Base-by-base conservation (phyloP, 75 land plant species). In the Sequoiadendron giganteum region DNA sequence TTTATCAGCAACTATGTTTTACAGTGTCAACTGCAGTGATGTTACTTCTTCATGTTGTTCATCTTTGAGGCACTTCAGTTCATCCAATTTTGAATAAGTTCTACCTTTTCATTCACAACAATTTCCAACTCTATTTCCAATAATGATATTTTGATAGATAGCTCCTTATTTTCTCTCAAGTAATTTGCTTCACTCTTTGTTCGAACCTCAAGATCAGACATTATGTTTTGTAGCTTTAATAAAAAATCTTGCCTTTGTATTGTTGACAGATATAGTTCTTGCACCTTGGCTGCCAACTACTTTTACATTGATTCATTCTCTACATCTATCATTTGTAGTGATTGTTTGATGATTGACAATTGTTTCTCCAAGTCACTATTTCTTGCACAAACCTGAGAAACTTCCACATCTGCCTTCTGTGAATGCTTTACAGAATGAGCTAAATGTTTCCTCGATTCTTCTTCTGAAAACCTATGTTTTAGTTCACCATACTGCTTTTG, bases 241-340 rank as follows among this genome's bases (percentile, higher is more conserved):
- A 36, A 36, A 36, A 36, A 89, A 85, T 93, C 95, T 83, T 94
- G 94, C 34, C 56, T 91, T 11, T 85, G 83, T 1, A 85, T 65
- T 2, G 49, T 88, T 48, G 91, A 88, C 68, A 45, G 28, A 86
- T 81, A 32, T 1, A 89, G 70, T 65, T 65, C 70, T 65, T 65
- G 70, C n/a, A 25, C 70, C 70, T 65, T 65, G 1, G 90, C 87
- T 45, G 92, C 95, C 82, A 81, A 95, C 85, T 95, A 94, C 65
- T 93, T 93, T 65, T 90, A 92, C 55, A 93, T 93, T 81, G 92
- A 95, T 43, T 19, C 70, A 28, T 84, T 65, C 9, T 87, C 90
- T 87, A 40, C 70, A 85, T 18, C 83, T 40, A 89, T 93, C 42
- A 94, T 87, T 87, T 94, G 88, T 58, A 94, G 88, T 65, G 90